phyloP scores from a whole-genome alignment of 495 filamentous ascomycete species.

The Glarea lozoyensis region DNA sequence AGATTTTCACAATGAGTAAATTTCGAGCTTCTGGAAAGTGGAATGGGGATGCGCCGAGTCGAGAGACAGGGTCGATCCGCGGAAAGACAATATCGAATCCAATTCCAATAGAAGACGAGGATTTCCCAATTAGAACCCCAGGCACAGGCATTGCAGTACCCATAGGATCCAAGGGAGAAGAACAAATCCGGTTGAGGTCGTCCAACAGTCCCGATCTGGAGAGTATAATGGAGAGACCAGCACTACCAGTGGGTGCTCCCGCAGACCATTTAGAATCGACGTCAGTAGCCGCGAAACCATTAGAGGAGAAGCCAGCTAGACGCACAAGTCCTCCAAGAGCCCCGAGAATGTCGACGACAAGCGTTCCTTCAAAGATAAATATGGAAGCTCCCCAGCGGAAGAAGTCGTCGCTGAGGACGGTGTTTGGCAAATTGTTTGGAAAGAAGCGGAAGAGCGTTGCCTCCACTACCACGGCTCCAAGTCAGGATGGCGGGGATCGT shows the following conservation, averaged over 20 bases:
- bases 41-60: slow-evolving; percentile 11
- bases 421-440: slow-evolving; percentile 41
- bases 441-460: slow-evolving; percentile 32
- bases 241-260: not conserved
- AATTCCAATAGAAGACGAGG: slow-evolving; percentile 30
- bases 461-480: slow-evolving; percentile 12
- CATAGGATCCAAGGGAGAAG: slow-evolving; percentile 10
- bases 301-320: slow-evolving; percentile 3
- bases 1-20: slow-evolving; percentile 14
- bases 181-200: slow-evolving; percentile 3
- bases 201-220: slow-evolving; percentile 8
- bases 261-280: slow-evolving; percentile 4
- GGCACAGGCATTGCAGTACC: slow-evolving; percentile 27
- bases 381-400: slow-evolving; percentile 32
- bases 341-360: slow-evolving; percentile 8
- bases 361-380: slow-evolving; percentile 10
- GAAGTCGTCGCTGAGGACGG: slow-evolving; percentile 38
- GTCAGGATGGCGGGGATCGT: slow-evolving; percentile 12
- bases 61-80: slow-evolving; percentile 20
- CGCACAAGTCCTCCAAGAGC: slow-evolving; percentile 3
- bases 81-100: slow-evolving; percentile 44
- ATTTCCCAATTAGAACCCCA: slow-evolving; percentile 31
- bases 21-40: slow-evolving; percentile 11
- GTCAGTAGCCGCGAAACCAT: not conserved
- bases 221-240: not conserved